A percentile compares a stretch with the other conserved stretches of the same genome.
Conservation (phyloP, 257 asterid species). For the Cynanchum wilfordii region DNA sequence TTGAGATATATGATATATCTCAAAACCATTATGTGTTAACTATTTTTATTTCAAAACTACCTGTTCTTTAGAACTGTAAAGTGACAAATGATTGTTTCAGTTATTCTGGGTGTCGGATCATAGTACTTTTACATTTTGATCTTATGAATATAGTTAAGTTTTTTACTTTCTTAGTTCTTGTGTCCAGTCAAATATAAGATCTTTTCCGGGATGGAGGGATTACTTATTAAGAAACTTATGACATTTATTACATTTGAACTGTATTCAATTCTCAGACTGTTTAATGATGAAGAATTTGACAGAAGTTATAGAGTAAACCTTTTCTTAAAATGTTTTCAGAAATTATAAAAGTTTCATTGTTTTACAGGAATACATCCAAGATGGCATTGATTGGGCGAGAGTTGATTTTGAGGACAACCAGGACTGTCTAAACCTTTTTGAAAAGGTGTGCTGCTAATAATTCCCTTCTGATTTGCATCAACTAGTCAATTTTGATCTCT, state of each 20-base stretch:
- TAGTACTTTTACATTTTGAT: too few relatives aligned
- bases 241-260: background rate
- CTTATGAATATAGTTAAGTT: too few relatives aligned
- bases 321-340: background rate
- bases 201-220: too few relatives aligned
- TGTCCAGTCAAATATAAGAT: too few relatives aligned
- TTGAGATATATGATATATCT: background rate
- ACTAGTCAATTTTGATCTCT: background rate
- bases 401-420: constrained; percentile 98
- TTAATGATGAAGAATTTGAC: background rate
- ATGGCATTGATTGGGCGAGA: constrained; percentile 98
- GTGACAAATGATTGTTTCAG: too few relatives aligned
- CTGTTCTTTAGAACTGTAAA: too few relatives aligned
- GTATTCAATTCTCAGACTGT: background rate
- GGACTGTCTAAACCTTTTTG: constrained; percentile 91
- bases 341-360: constrained; percentile 13
- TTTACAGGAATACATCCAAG: constrained; percentile 87
- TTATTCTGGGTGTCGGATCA: too few relatives aligned
- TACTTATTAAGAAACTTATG: background rate
- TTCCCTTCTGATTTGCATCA: background rate
- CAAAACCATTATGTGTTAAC: too few relatives aligned
- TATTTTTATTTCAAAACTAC: too few relatives aligned
- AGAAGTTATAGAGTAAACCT: background rate
- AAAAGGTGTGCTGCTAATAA: constrained; percentile 58
- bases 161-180: too few relatives aligned